Evolutionary conservation across 2,329 filamentous ascomycete genomes (phyloP), one percentile per base, ranked within the genome.

Genomic region (Penicillium capsulatum): DNA sequence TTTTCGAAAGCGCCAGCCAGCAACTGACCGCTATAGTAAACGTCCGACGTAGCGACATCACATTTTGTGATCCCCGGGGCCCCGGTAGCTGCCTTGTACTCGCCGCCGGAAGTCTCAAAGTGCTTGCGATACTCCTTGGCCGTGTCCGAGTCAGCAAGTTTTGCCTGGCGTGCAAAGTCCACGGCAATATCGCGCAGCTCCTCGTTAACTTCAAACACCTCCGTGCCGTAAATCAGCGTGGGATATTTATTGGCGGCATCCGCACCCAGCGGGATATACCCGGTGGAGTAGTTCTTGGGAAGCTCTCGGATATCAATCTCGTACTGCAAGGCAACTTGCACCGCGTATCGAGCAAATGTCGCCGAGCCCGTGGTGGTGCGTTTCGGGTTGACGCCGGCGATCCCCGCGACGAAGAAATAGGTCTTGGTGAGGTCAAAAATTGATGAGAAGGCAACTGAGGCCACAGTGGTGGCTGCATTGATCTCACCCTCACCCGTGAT

Each of bases 311-410:
- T 67, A 51, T 88, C 84, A 45, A 89, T 77, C 61, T 89, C 84
- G 49, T 87, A 85, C 60, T 89, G 84, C 37, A 88, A 68, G 0
- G 80, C 83, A 2, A 87, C 83, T 57, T 89, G 85, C 4, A 89
- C 74, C 0, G 83, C 77, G 55, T 80, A 90, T 15, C 77, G 75
- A 26, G 80, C 76, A 38, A 90, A 77, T 1, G 81, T 81, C 0
- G 86, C 83, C 28, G 76, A 75, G 31, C 76, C 79, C 3, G 84
- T 70, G 0, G 84, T 86, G 15, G 74, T 79, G 17, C 78, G 65
- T 45, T 81, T 76, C 1, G 84, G 85, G 59, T 79, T 87, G 30
- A 86, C 72, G n/a, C 85, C 84, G 2, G 80, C 84, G 46, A 90
- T 88, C 2, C 84, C 85, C 1, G 75, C 79, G 19, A 86, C 62